A percentile compares a stretch with the other conserved stretches of the same genome.
Evolutionary conservation across 2,329 filamentous ascomycete genomes (phyloP).

Genomic region (Gnomoniopsis sp.): DNA sequence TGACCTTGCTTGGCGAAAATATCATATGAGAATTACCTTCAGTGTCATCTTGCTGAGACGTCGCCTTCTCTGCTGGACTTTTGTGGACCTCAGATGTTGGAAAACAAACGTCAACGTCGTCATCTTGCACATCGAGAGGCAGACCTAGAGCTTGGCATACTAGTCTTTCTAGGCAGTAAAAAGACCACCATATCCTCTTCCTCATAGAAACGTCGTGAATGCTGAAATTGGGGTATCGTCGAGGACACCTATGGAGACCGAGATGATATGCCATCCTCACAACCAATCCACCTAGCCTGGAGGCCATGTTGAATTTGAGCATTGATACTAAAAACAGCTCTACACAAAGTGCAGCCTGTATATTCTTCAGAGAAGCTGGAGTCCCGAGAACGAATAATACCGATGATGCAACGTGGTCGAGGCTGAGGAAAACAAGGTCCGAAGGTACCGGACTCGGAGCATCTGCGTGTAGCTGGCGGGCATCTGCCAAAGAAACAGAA

Average conservation of each 20-base stretch:
- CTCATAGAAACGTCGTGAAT: constrained; percentile 43
- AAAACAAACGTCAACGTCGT: constrained; percentile 56
- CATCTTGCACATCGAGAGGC: constrained; percentile 51
- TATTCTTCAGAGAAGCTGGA: constrained; percentile 42
- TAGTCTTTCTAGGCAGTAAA: constrained; percentile 53
- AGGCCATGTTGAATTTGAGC: constrained; percentile 54
- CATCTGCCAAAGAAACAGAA: constrained; percentile 52
- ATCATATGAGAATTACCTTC: neutral
- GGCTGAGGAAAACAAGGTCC: constrained; percentile 41
- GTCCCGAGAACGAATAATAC: constrained; percentile 43
- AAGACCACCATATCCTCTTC: constrained; percentile 53
- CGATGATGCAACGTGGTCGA: constrained; percentile 47
- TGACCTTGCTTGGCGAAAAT: neutral
- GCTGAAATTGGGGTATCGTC: constrained; percentile 48
- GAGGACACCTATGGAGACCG: constrained; percentile 56
- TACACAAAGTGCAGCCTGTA: constrained; percentile 50
- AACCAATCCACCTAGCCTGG: constrained; percentile 51
- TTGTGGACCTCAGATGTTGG: constrained; percentile 4
- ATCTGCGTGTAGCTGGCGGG: constrained; percentile 37
- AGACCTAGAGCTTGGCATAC: constrained; percentile 54
- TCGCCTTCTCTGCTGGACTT: neutral
- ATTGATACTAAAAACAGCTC: constrained; percentile 55
- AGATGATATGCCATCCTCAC: constrained; percentile 54
- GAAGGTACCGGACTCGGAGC: constrained; percentile 33
- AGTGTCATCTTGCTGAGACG: neutral